Conservation (phyloP, 306 rosid species). For the Trichosanthes cucumerina region DNA sequence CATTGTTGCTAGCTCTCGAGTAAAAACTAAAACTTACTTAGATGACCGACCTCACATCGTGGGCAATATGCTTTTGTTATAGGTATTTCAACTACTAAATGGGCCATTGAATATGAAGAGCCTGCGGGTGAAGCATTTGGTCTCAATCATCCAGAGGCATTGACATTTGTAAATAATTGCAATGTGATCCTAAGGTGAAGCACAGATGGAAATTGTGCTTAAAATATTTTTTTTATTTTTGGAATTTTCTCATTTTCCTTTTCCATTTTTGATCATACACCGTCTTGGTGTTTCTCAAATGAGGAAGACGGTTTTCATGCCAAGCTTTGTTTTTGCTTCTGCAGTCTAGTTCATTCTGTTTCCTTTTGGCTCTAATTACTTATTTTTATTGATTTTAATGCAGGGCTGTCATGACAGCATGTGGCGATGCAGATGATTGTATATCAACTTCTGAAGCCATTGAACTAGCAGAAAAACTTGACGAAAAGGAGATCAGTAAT, state of each 20-base stretch:
- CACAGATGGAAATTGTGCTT: background rate
- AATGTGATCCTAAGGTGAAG: slow-evolving; percentile 82
- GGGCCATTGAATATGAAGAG: slow-evolving; percentile 98
- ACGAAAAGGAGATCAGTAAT: slow-evolving; percentile 38
- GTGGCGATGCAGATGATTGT: slow-evolving; percentile 86
- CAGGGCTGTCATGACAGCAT: slow-evolving; percentile 87
- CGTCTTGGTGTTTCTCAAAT: background rate
- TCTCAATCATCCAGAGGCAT: slow-evolving; percentile 71
- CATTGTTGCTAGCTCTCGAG: background rate
- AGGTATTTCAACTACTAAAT: slow-evolving; percentile 71
- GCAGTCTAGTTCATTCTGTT: background rate
- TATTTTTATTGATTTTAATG: slow-evolving; percentile 17
- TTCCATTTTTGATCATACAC: background rate
- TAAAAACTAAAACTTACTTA: background rate
- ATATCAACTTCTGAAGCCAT: slow-evolving; percentile 73
- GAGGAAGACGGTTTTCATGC: background rate
- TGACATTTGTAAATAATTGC: slow-evolving; percentile 73
- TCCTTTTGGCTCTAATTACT: background rate
- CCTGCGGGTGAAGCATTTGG: slow-evolving; percentile 90
- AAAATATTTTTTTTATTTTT: background rate
- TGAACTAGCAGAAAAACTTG: slow-evolving; percentile 53
- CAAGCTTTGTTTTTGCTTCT: background rate
- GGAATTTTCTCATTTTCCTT: background rate
- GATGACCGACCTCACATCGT: background rate
- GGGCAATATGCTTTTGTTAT: slow-evolving; percentile 15